Evolutionary conservation across 345 rosid species (phyloP).

Genomic region (Brassica incana): DNA sequence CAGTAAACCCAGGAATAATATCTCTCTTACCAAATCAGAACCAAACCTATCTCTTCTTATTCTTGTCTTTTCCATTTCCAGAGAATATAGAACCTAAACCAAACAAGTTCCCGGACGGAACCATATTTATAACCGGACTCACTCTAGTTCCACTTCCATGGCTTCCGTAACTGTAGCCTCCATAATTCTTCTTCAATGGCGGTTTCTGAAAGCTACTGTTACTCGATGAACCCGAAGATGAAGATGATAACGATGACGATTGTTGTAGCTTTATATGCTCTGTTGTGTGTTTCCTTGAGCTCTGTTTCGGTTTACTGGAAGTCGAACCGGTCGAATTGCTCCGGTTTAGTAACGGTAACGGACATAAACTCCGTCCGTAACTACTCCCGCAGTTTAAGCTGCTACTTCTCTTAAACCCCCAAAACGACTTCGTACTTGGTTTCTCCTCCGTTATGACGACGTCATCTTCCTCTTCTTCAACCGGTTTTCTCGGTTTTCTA

Average conservation of each 20-base stretch:
- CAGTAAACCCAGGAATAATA: conserved; percentile 23
- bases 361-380: conserved; percentile 70
- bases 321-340: conserved; percentile 73
- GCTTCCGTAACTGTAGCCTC: conserved; percentile 47
- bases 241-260: conserved; percentile 23
- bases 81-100: conserved; percentile 73
- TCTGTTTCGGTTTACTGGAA: conserved; percentile 45
- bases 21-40: conserved; percentile 18
- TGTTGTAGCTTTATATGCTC: conserved; percentile 37
- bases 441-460: conserved; percentile 43
- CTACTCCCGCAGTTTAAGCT: conserved; percentile 75
- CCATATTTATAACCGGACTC: conserved; percentile 70
- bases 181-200: conserved; percentile 75
- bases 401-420: conserved; percentile 76
- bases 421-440: conserved; percentile 57
- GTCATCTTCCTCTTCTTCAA: conserved; percentile 31
- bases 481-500: conserved; percentile 36
- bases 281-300: conserved; percentile 43
- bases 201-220: conserved; percentile 54
- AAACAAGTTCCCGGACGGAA: conserved; percentile 65
- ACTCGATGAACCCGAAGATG: conserved; percentile 30
- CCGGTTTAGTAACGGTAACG: conserved; percentile 68
- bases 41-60: conserved; percentile 50
- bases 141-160: conserved; percentile 54
- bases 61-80: conserved; percentile 61